phyloP scores from a whole-genome alignment of 306 rosid species.

The Glycyrrhiza uralensis region DNA sequence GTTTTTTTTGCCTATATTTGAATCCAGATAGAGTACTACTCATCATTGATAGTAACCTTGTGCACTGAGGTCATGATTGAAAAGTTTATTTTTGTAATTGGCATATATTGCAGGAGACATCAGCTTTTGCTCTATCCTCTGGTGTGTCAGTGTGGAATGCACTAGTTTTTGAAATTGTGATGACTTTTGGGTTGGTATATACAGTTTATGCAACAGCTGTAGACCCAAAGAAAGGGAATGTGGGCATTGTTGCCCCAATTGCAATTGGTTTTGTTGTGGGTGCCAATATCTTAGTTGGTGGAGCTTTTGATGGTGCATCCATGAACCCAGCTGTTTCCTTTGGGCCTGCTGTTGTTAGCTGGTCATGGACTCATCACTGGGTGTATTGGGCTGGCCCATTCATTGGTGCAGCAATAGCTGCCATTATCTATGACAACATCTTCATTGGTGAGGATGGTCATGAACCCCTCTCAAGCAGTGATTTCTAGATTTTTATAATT shows the following conservation, averaged over 20 bases:
- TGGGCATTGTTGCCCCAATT: slow-evolving; percentile 66
- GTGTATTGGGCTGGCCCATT: slow-evolving; percentile 76
- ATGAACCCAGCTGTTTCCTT: slow-evolving; percentile 86
- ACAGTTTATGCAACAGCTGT: slow-evolving; percentile 83
- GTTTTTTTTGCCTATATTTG: too few relatives aligned
- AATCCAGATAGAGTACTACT: too few relatives aligned
- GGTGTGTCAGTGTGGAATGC: slow-evolving; percentile 64
- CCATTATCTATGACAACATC: slow-evolving; percentile 59
- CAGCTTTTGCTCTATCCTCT: slow-evolving; percentile 54
- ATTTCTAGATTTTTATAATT: slow-evolving; percentile 33
- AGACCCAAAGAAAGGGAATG: slow-evolving; percentile 68
- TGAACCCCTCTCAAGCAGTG: slow-evolving; percentile 43
- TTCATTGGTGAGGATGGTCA: slow-evolving; percentile 55
- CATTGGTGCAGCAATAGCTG: slow-evolving; percentile 61
- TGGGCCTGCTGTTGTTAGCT: slow-evolving; percentile 70
- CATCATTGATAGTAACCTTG: too few relatives aligned
- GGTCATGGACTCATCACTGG: slow-evolving; percentile 72
- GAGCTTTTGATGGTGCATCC: slow-evolving; percentile 84
- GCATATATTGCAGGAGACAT: slow-evolving; percentile 46
- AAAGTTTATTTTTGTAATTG: not conserved
- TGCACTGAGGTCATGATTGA: not conserved
- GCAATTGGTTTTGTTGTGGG: slow-evolving; percentile 84
- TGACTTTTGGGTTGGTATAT: slow-evolving; percentile 75
- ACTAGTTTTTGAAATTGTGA: slow-evolving; percentile 64
- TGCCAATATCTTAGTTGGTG: slow-evolving; percentile 82